phyloP scores from a whole-genome alignment of 2,329 filamentous ascomycete genomes.

The Fusarium nygamai region DNA sequence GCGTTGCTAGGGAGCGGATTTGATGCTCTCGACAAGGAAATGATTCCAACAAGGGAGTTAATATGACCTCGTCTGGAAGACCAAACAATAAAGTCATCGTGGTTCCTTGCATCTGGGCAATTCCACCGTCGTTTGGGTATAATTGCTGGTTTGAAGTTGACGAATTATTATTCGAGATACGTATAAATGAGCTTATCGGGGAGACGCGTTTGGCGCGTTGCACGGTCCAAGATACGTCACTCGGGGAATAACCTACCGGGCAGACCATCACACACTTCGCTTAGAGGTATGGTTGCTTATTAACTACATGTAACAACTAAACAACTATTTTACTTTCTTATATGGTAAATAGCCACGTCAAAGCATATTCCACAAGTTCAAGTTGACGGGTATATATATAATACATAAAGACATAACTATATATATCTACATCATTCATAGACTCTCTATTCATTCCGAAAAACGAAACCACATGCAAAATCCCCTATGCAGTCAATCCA shows the following conservation, averaged over 20 bases:
- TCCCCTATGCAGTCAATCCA: background rate
- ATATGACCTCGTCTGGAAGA: constrained; percentile 62
- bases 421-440: background rate
- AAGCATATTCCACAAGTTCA: background rate
- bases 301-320: background rate
- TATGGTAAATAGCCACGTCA: no score
- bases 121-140: background rate
- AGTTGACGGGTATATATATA: background rate
- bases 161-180: background rate
- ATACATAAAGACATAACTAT: background rate
- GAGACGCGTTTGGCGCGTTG: constrained; percentile 47
- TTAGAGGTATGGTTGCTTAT: background rate
- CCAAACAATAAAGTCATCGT: constrained; percentile 56
- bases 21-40: constrained; percentile 69
- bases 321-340: background rate
- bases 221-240: constrained; percentile 39
- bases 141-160: constrained; percentile 18
- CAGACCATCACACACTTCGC: background rate
- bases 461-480: constrained; percentile 22
- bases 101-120: background rate
- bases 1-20: constrained; percentile 65
- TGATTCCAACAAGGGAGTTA: constrained; percentile 55
- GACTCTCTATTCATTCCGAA: background rate
- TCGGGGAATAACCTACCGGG: constrained; percentile 37
- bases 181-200: background rate